These are phyloP conservation scores for Rhodotorula mucilaginosa DNA, from an alignment of 1,284 basidiomycete genomes.

Conservation along the genomic window DNA sequence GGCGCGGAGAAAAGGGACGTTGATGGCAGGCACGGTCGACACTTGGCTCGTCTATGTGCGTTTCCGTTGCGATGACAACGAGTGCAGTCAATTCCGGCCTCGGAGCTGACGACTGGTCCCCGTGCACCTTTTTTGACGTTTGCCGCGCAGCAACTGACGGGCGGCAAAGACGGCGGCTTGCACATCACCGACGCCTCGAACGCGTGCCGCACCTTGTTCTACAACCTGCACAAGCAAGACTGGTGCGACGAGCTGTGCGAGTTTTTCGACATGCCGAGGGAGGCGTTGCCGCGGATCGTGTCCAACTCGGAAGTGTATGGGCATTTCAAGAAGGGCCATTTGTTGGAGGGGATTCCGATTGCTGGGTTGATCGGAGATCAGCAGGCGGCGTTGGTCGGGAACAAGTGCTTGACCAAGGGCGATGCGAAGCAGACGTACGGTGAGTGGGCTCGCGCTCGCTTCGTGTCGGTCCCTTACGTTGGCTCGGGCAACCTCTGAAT, in stretches of 20 bases:
- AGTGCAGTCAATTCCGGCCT: not conserved
- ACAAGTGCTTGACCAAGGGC: constrained; percentile 72
- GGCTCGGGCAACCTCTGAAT: too few relatives aligned
- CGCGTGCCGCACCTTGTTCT: constrained; percentile 89
- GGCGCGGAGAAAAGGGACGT: constrained; percentile 77
- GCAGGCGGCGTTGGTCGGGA: constrained; percentile 92
- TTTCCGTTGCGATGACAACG: constrained; percentile 28
- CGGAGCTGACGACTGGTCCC: not conserved
- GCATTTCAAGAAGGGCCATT: constrained; percentile 56
- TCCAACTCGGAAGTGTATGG: constrained; percentile 93
- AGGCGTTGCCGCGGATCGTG: constrained; percentile 80
- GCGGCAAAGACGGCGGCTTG: constrained; percentile 63
- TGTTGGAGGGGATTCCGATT: constrained; percentile 75
- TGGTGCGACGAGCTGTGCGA: constrained; percentile 81
- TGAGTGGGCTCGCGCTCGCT: constrained; percentile 13
- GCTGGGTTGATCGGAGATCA: constrained; percentile 94
- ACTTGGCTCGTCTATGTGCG: constrained; percentile 90
- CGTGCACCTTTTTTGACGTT: not conserved
- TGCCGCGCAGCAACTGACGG: constrained; percentile 71
- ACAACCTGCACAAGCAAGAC: constrained; percentile 74
- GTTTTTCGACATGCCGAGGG: constrained; percentile 79
- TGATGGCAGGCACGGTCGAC: constrained; percentile 92
- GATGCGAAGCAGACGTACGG: constrained; percentile 51
- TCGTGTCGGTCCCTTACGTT: too few relatives aligned
- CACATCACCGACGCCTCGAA: constrained; percentile 96